Base-by-base conservation (phyloP, 1,284 basidiomycete species). In the Prillingera fragicola region DNA sequence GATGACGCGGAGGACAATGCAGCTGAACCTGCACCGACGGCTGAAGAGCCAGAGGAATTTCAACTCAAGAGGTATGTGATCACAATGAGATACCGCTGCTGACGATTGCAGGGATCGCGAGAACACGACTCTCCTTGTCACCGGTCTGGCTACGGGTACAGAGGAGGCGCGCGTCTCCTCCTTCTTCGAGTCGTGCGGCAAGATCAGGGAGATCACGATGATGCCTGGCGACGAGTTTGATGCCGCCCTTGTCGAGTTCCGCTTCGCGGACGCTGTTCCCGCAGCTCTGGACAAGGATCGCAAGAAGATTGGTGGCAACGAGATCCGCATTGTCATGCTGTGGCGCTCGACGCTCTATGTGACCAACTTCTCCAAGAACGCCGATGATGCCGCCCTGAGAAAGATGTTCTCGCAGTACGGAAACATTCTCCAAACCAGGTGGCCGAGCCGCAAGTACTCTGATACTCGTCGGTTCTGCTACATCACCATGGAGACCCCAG, bases 361-460 rank as follows among this genome's bases (percentile, higher is more conserved):
- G 33, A 96, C 95, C 12, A 99, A 98, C 71, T 98, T 97, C 72
- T 83, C 89, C 0, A 85, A 88, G 61, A 77, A 78, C 13, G 78
- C 79, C n/a, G 87, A 94, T 57, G 91, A 97, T 65, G 73, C 74
- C 1, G 78, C 72, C 19, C 79, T 98, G 37, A 77, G 90, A 25
- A 73, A 79, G 32, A 65, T 92, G 7, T 96, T 98, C 63, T 28
- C 1, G 4, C 54, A 91, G 84, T 92, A 85, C 69, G 95, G 95
- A 1, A 78, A 77, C 5, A 80, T 99, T 39, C 87, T 98, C 48
- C 90, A 95, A 54, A 86, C 92, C 12, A 84, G 95, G 15, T 98
- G 94, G 95, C 95, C 95, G 6, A 95, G 90, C 72, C 92, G 92
- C 65, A 92, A 94, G 64, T 94, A 89, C 74, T 91, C 89, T 66